Percentiles rank a stretch among this genome's conserved stretches.
These are phyloP conservation scores for Drechslerella coelobrocha DNA, from an alignment of 2,329 filamentous ascomycete species.

Conservation along the genomic window DNA sequence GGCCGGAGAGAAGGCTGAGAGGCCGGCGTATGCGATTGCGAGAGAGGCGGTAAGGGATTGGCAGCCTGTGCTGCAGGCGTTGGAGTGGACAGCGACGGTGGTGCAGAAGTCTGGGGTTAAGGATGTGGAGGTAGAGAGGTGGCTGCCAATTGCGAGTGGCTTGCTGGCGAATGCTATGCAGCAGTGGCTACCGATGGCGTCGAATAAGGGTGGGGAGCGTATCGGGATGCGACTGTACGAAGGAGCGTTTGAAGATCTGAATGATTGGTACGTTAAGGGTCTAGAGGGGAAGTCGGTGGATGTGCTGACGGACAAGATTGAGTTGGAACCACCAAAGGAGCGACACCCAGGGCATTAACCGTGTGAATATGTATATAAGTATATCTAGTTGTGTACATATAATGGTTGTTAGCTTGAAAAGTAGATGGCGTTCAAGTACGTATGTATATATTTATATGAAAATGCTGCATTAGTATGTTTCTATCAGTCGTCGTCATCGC, in stretches of 20 bases:
- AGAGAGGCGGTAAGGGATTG: slow-evolving; percentile 34
- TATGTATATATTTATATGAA: slow-evolving; percentile 3
- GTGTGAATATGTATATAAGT: slow-evolving; percentile 9
- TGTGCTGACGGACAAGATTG: slow-evolving; percentile 33
- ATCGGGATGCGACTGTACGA: slow-evolving; percentile 43
- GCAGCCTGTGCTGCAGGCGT: slow-evolving; percentile 32
- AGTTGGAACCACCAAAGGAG: slow-evolving; percentile 9
- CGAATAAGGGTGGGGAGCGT: slow-evolving; percentile 3
- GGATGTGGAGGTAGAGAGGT: slow-evolving; percentile 18
- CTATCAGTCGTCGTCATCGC: background rate
- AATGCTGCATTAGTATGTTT: slow-evolving; percentile 1
- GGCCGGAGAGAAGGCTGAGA: background rate
- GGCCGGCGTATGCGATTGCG: slow-evolving; percentile 26
- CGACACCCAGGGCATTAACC: background rate
- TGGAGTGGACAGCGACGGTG: slow-evolving; percentile 39
- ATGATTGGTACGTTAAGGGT: slow-evolving; percentile 33
- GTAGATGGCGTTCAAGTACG: no score
- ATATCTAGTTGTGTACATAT: no score
- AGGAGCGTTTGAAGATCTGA: slow-evolving; percentile 30
- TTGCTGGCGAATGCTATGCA: slow-evolving; percentile 14
- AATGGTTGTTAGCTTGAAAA: no score
- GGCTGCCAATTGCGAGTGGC: slow-evolving; percentile 26
- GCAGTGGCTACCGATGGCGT: slow-evolving; percentile 27
- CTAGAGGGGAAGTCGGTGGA: slow-evolving; percentile 25
- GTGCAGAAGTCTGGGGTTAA: slow-evolving; percentile 19